A percentile compares a stretch with the other conserved stretches of the same genome.
Conservation (phyloP, 176 grass and related monocot species). For the maize (Zea mays) region DNA sequence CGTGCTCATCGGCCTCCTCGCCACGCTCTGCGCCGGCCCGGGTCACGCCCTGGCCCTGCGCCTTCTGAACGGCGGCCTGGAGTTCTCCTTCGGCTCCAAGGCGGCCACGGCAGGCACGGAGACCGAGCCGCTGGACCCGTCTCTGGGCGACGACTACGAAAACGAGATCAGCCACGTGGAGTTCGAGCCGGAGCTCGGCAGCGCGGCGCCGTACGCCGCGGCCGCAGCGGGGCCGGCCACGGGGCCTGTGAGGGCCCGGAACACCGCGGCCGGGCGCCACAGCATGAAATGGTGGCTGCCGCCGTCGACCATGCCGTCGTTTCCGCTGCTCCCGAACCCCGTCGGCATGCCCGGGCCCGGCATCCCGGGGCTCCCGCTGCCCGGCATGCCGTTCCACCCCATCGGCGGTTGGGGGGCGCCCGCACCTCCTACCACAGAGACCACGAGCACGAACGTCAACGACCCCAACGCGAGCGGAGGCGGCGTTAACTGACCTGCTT, state of each 20-base stretch:
- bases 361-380: slow-evolving; percentile 29
- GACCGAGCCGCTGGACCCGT: too few relatives aligned
- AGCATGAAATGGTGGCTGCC: slow-evolving; percentile 71
- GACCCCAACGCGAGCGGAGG: too few relatives aligned
- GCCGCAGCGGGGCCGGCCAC: not conserved
- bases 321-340: slow-evolving; percentile 55
- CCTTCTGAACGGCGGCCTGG: too few relatives aligned
- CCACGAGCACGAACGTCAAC: too few relatives aligned
- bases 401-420: slow-evolving; percentile 35
- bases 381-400: slow-evolving; percentile 45
- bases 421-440: not conserved
- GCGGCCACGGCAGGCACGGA: too few relatives aligned
- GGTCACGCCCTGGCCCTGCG: too few relatives aligned
- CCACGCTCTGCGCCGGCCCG: too few relatives aligned
- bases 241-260: not conserved
- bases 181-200: slow-evolving; percentile 49
- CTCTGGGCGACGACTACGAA: too few relatives aligned
- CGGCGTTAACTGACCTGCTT: too few relatives aligned
- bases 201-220: not conserved
- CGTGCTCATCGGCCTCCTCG: too few relatives aligned
- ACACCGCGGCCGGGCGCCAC: not conserved
- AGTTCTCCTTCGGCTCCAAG: too few relatives aligned
- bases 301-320: slow-evolving; percentile 56
- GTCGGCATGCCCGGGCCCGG: slow-evolving; percentile 37
- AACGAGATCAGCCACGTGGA: slow-evolving; percentile 42